Base-by-base conservation (phyloP, 2,329 filamentous ascomycete genomes). In the Septoria linicola region DNA sequence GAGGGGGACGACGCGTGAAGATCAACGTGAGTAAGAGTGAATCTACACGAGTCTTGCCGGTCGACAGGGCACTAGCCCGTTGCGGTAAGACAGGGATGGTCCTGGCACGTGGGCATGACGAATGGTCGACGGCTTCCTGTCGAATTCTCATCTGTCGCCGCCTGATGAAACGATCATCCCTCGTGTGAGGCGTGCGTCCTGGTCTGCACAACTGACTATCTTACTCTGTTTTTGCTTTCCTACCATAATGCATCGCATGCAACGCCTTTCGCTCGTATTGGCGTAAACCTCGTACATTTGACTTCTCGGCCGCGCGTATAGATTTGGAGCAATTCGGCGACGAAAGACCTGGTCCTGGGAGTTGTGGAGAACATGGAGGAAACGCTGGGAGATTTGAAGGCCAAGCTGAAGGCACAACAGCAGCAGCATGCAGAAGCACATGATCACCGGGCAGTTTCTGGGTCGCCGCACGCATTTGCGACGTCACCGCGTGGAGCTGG, bases 401-500 rank as follows among this genome's bases (percentile, higher is more conserved):
- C 45, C 5, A 49, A 41, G 34, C 34, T 49, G 30, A 23, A 41
- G 30, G 51, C 41, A 10, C 40, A 41, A 16, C 20, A 41, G 23
- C 36, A 35, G 20, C 37, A 42, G 23, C 0, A 36, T 8, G 10
- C 35, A 16, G 34, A 41, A 27, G 31, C 27, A 42, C 30, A 41
- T 4, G 13, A 42, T 31, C 35, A 19, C 14, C n/a, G 30, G 21
- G 23, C 23, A 42, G 37, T 4, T 11, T 11, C 6, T 19, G 16
- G 23, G 31, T 23, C 35, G 25, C 21, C 21, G 10, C 19, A 47
- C 31, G 36, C 19, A 31, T 10, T 11, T 11, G 23, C 20, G 39
- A 53, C 51, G 45, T 53, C 51, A 53, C 40, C 2, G 32, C 21
- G 31, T n/a, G 40, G 44, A 17, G 44, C 21, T 32, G 43, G 30